Evolutionary conservation across 2,329 filamentous ascomycete genomes (phyloP).

Genomic region (Sclerotinia nivalis): DNA sequence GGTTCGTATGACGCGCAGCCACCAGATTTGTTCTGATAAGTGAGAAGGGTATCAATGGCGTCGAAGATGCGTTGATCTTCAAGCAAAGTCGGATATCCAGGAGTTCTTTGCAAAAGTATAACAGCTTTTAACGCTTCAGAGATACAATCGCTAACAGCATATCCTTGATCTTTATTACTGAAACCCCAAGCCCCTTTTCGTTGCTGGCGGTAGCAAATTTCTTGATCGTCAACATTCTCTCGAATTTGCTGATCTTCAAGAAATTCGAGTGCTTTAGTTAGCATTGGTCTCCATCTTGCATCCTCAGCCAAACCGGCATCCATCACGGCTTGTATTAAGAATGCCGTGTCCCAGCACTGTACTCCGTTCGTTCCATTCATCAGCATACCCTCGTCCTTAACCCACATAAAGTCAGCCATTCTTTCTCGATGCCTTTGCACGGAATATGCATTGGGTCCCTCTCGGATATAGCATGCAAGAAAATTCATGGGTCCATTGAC

Average conservation of each 20-base stretch:
- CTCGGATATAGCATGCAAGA: slow-evolving; percentile 79
- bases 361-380: slow-evolving; percentile 98
- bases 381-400: slow-evolving; percentile 90
- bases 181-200: slow-evolving; percentile 96
- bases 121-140: slow-evolving; percentile 87
- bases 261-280: slow-evolving; percentile 78
- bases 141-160: slow-evolving; percentile 93
- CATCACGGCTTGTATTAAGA: slow-evolving; percentile 79
- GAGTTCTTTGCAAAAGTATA: slow-evolving; percentile 77
- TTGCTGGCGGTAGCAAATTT: slow-evolving; percentile 82
- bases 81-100: slow-evolving; percentile 72
- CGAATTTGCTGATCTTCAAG: slow-evolving; percentile 89
- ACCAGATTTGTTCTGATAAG: slow-evolving; percentile 85
- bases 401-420: slow-evolving; percentile 84
- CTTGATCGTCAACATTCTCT: slow-evolving; percentile 68
- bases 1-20: slow-evolving; percentile 90
- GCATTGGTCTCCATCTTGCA: slow-evolving; percentile 77
- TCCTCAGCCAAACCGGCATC: slow-evolving; percentile 78
- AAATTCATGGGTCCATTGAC: slow-evolving; percentile 91
- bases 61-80: slow-evolving; percentile 79
- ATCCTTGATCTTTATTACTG: slow-evolving; percentile 88
- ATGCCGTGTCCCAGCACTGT: slow-evolving; percentile 94
- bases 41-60: slow-evolving; percentile 84
- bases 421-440: slow-evolving; percentile 78
- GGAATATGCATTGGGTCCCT: slow-evolving; percentile 72